A percentile compares a stretch with the other conserved stretches of the same genome.
phyloP scores from a whole-genome alignment of 768 basidiomycete genomes.

The Mycena galopus region DNA sequence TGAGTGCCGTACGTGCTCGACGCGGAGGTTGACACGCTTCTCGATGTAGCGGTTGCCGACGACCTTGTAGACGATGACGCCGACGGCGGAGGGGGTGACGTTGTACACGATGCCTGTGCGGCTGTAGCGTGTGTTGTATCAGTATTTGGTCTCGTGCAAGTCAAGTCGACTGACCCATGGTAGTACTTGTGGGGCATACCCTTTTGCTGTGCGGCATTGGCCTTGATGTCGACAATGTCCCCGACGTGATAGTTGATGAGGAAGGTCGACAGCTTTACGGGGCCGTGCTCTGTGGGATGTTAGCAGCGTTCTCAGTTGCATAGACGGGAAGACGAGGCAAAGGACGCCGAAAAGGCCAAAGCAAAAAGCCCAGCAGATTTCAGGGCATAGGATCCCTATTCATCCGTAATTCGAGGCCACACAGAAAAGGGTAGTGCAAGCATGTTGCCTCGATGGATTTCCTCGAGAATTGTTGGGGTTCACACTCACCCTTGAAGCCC shows the following conservation, averaged over 20 bases:
- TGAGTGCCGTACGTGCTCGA: conserved; percentile 97
- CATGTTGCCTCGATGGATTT: too few relatives aligned
- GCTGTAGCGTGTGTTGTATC: conserved; percentile 53
- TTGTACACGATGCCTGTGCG: conserved; percentile 99
- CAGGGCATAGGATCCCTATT: too few relatives aligned
- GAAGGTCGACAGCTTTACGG: conserved; percentile 92
- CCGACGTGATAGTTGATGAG: conserved; percentile 94
- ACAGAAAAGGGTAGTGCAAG: too few relatives aligned
- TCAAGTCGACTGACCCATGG: conserved; percentile 86
- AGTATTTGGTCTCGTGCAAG: too few relatives aligned
- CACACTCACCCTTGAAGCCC: conserved; percentile 96
- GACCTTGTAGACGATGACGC: conserved; percentile 97
- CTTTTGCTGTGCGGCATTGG: conserved; percentile 99
- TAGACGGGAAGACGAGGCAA: too few relatives aligned
- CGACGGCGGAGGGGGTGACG: conserved; percentile 94
- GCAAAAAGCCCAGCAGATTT: too few relatives aligned
- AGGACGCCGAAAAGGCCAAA: too few relatives aligned
- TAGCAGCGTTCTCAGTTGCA: too few relatives aligned
- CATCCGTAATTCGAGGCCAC: too few relatives aligned
- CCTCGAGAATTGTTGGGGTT: too few relatives aligned
- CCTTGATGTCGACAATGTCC: conserved; percentile 99
- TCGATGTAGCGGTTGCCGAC: conserved; percentile 99
- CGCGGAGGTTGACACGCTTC: conserved; percentile 98
- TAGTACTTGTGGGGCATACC: conserved; percentile 99
- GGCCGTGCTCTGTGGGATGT: conserved; percentile 80